Conservation (phyloP, 805 yeast species). For the Nakazawaea ambrosiae region DNA sequence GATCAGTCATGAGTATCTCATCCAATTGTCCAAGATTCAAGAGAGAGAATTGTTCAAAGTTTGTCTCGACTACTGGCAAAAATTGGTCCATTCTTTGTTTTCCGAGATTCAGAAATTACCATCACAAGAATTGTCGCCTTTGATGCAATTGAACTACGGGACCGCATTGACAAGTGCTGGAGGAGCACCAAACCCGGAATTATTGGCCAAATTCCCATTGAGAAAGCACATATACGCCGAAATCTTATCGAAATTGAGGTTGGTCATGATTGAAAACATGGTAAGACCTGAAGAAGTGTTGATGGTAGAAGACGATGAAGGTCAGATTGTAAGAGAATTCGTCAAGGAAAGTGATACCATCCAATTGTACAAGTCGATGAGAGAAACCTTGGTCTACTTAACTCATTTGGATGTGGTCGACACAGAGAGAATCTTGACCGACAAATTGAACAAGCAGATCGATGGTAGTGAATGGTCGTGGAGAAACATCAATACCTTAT, state of each 20-base stretch:
- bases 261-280: slow-evolving; percentile 96
- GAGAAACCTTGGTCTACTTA: slow-evolving; percentile 90
- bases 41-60: slow-evolving; percentile 96
- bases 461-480: slow-evolving; percentile 99
- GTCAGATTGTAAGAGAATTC: slow-evolving; percentile 96
- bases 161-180: slow-evolving; percentile 33
- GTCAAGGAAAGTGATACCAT: slow-evolving; percentile 97
- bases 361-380: slow-evolving; percentile 88
- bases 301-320: slow-evolving; percentile 96
- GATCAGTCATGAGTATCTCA: slow-evolving; percentile 71
- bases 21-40: slow-evolving; percentile 81
- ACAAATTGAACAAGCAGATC: slow-evolving; percentile 83
- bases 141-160: slow-evolving; percentile 57
- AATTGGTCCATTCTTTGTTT: slow-evolving; percentile 74
- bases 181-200: slow-evolving; percentile 83
- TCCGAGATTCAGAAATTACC: slow-evolving; percentile 83
- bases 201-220: slow-evolving; percentile 70
- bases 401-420: slow-evolving; percentile 94
- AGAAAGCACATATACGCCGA: slow-evolving; percentile 81
- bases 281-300: slow-evolving; percentile 97
- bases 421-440: slow-evolving; percentile 90
- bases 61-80: slow-evolving; percentile 91
- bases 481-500: slow-evolving; percentile 93
- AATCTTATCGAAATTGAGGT: slow-evolving; percentile 73
- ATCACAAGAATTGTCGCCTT: slow-evolving; percentile 61